Conservation (phyloP, 2,329 filamentous ascomycete species). For the Trichocomaceae sp. region DNA sequence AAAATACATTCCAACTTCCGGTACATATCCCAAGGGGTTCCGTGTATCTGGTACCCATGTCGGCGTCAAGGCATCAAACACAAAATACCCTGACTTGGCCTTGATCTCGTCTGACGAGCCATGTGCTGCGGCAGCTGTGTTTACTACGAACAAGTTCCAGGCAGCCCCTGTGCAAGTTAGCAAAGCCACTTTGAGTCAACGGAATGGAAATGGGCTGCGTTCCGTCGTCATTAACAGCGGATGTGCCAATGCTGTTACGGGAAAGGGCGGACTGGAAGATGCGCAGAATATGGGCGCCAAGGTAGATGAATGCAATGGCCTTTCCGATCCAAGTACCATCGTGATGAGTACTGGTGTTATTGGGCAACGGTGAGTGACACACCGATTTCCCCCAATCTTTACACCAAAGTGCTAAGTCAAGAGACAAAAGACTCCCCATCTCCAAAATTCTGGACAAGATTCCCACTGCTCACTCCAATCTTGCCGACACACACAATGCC, state of each 20-base stretch:
- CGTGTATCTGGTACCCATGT: constrained; percentile 78
- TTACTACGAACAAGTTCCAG: constrained; percentile 98
- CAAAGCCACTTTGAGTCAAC: constrained; percentile 60
- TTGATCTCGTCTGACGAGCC: constrained; percentile 80
- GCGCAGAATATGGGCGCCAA: constrained; percentile 73
- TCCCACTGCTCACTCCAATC: constrained; percentile 63
- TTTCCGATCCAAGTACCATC: constrained; percentile 57
- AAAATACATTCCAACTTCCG: constrained; percentile 79
- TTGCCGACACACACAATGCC: constrained; percentile 70
- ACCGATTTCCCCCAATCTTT: not conserved
- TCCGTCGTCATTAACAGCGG: constrained; percentile 91
- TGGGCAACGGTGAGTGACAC: constrained; percentile 67
- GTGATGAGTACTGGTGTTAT: constrained; percentile 99
- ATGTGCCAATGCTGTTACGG: constrained; percentile 95
- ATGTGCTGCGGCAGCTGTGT: constrained; percentile 83
- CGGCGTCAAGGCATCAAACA: constrained; percentile 90
- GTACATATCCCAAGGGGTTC: constrained; percentile 88
- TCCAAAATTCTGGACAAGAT: constrained; percentile 81
- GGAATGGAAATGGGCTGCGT: constrained; percentile 62
- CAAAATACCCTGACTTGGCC: constrained; percentile 81
- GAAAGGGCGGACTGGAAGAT: constrained; percentile 81
- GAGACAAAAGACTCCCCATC: constrained; percentile 68
- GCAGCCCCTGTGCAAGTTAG: constrained; percentile 89
- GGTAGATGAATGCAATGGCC: constrained; percentile 62
- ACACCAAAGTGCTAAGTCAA: not conserved